Evolutionary conservation across 2,329 filamentous ascomycete genomes (phyloP).

Genomic region (Pseudonectria foliicola): DNA sequence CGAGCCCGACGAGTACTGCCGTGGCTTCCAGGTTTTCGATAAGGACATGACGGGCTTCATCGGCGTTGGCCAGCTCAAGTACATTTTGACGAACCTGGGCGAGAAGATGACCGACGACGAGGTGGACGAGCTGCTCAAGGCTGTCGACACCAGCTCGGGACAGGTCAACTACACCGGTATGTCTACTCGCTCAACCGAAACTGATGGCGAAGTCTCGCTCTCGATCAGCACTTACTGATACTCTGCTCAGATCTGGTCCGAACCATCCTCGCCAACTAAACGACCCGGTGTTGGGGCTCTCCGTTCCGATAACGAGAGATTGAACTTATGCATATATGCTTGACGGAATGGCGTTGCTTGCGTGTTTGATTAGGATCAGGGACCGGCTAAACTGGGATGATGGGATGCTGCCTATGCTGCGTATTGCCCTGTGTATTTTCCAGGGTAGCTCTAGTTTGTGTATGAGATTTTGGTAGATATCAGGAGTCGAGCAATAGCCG

Average conservation of each 20-base stretch:
- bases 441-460: constrained; percentile 9
- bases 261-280: constrained; percentile 77
- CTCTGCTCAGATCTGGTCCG: constrained; percentile 62
- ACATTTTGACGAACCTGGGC: constrained; percentile 93
- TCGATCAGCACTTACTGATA: constrained; percentile 2
- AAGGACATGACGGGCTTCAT: constrained; percentile 99
- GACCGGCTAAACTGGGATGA: constrained; percentile 18
- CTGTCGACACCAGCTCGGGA: constrained; percentile 89
- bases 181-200: background rate
- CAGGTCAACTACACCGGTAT: constrained; percentile 96
- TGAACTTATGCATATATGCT: constrained; percentile 26
- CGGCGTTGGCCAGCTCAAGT: constrained; percentile 93
- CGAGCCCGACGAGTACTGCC: constrained; percentile 96
- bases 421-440: constrained; percentile 2
- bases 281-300: constrained; percentile 6
- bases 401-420: constrained; percentile 16
- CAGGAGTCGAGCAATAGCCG: constrained; percentile 14
- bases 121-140: constrained; percentile 97
- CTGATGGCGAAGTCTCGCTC: background rate
- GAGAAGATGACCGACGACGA: constrained; percentile 99
- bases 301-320: constrained; percentile 10
- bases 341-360: constrained; percentile 27
- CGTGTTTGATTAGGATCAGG: constrained; percentile 23
- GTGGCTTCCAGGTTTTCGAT: constrained; percentile 98
- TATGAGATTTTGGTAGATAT: constrained; percentile 23